These are phyloP conservation scores for Kuraishia ogatae DNA, from an alignment of 805 yeast species.

Conservation along the genomic window DNA sequence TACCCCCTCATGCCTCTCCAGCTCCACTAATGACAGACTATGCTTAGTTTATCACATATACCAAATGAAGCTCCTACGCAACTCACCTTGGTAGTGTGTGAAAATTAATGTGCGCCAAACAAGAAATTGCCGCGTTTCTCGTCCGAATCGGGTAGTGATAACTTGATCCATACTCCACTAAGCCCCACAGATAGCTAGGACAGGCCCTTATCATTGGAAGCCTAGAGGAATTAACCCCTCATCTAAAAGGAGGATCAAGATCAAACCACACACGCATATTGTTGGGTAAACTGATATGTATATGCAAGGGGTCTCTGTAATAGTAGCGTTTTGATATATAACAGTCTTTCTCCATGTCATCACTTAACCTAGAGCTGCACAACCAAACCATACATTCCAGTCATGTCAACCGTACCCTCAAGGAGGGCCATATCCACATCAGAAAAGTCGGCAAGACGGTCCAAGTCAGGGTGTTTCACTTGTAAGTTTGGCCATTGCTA, in stretches of 20 bases:
- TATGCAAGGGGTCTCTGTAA: neutral
- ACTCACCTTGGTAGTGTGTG: neutral
- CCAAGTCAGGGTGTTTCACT: conserved; percentile 2
- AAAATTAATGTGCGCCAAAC: neutral
- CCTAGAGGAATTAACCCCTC: neutral
- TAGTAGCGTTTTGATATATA: neutral
- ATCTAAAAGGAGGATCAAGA: neutral
- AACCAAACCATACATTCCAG: neutral
- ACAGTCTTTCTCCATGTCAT: neutral
- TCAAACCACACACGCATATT: no score
- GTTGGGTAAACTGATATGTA: no score
- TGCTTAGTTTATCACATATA: no score
- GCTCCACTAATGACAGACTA: neutral
- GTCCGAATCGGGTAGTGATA: neutral
- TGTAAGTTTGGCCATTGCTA: neutral
- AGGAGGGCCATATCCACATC: neutral
- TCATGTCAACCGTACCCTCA: neutral
- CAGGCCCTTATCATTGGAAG: neutral
- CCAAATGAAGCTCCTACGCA: no score
- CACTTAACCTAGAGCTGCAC: no score
- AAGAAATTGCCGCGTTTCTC: neutral
- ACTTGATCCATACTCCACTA: neutral
- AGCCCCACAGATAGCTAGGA: neutral
- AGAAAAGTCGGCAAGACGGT: neutral
- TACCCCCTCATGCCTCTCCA: neutral